Evolutionary conservation across 108 stramenopile species (phyloP).

Genomic region (Cyclotella kingstonii): DNA sequence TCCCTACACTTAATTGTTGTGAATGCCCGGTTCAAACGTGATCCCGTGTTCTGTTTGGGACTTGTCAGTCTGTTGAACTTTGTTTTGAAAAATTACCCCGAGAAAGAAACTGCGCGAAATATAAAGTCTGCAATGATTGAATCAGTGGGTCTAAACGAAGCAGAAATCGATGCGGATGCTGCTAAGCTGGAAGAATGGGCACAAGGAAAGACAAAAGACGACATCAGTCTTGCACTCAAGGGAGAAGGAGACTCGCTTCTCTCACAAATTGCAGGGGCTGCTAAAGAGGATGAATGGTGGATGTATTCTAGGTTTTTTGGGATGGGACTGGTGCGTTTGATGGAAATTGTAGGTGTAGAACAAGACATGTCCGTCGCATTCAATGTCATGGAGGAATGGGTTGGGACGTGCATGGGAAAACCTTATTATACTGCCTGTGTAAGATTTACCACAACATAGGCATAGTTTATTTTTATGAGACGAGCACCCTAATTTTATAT

Average conservation of each 20-base stretch:
- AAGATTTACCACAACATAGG: constrained; percentile 43
- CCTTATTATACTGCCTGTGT: constrained; percentile 84
- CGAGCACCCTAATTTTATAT: neutral
- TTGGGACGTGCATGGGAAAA: constrained; percentile 71
- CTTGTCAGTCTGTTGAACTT: constrained; percentile 69
- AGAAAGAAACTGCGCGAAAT: constrained; percentile 68
- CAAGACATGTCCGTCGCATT: constrained; percentile 90
- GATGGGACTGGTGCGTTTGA: constrained; percentile 77
- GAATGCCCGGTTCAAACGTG: constrained; percentile 87
- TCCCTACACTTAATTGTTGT: constrained; percentile 90
- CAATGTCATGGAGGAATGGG: constrained; percentile 88
- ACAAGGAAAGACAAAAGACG: constrained; percentile 81
- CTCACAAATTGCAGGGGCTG: constrained; percentile 56
- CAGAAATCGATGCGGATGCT: constrained; percentile 78
- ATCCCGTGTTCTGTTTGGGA: constrained; percentile 84
- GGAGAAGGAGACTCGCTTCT: constrained; percentile 77
- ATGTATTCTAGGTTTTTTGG: constrained; percentile 91
- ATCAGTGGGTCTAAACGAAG: constrained; percentile 78
- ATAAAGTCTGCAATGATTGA: constrained; percentile 79
- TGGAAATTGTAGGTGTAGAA: constrained; percentile 81
- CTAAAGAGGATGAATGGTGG: constrained; percentile 87
- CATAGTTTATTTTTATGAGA: neutral
- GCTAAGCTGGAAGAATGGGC: constrained; percentile 77
- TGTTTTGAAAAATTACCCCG: constrained; percentile 91
- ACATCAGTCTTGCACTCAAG: constrained; percentile 75